These are phyloP conservation scores for Chytridiales sp. DNA, from an alignment of 371 early-diverging fungal species.

Conservation along the genomic window DNA sequence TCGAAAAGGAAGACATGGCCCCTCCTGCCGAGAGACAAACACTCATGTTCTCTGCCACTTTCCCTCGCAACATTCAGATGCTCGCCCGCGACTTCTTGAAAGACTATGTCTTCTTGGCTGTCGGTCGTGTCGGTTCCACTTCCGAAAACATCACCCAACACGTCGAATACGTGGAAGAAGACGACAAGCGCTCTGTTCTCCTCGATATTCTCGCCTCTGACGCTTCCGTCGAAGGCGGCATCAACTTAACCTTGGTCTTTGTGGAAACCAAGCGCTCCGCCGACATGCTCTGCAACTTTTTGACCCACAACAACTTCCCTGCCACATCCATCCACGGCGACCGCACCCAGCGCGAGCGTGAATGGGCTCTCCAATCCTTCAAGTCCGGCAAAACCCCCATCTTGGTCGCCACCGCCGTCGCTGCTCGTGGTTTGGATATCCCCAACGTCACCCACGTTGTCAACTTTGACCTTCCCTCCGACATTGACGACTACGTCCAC, in stretches of 20 bases:
- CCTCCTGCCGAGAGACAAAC: slow-evolving; percentile 82
- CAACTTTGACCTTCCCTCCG: slow-evolving; percentile 67
- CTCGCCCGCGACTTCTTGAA: slow-evolving; percentile 93
- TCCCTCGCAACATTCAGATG: slow-evolving; percentile 91
- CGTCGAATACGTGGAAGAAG: slow-evolving; percentile 83
- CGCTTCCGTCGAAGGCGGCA: slow-evolving; percentile 34
- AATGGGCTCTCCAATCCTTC: slow-evolving; percentile 89
- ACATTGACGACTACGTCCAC: slow-evolving; percentile 67
- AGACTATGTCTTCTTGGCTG: slow-evolving; percentile 89
- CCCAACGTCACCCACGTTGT: slow-evolving; percentile 62
- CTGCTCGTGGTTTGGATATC: slow-evolving; percentile 96
- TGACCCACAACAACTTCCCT: slow-evolving; percentile 72
- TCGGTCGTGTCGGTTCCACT: slow-evolving; percentile 95
- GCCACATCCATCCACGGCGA: slow-evolving; percentile 98
- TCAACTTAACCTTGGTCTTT: slow-evolving; percentile 60
- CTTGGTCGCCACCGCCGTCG: slow-evolving; percentile 99
- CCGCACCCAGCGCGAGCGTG: slow-evolving; percentile 95
- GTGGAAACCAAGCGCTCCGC: slow-evolving; percentile 75
- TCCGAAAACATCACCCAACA: slow-evolving; percentile 96
- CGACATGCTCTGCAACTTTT: slow-evolving; percentile 71
- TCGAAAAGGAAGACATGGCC: slow-evolving; percentile 94
- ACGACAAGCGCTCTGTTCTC: slow-evolving; percentile 83
- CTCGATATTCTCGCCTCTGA: slow-evolving; percentile 80
- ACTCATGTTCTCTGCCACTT: slow-evolving; percentile 97
- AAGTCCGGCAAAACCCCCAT: slow-evolving; percentile 87